Evolutionary conservation across 148 eudicot species (phyloP), one percentile per base, ranked within the genome.

Genomic region (Tetragonia tetragonoides): DNA sequence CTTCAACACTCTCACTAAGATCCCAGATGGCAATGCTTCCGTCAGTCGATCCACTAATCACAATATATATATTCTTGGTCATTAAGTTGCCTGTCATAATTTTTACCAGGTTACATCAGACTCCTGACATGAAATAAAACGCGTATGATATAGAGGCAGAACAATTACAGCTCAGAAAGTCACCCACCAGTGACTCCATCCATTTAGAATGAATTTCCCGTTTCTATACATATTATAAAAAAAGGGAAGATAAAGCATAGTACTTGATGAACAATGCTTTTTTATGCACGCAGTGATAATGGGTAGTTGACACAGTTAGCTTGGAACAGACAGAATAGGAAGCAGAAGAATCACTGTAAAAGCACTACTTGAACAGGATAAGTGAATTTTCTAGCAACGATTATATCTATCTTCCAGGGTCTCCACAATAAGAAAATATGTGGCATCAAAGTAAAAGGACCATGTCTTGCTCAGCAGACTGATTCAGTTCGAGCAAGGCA

Each of bases 1-100:
- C 84, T 77, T 90, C 89, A 70, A 95, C 86, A 41, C 80, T 79
- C 71, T 78, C 89, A 71, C 90, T 90, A 69, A 95, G 83, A 91
- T 95, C 97, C 99, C 99, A 95, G 82, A 95, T 89, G 80, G 91
- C 83, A 80, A 95, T 89, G 86, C 88, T 91, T 81, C 99, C 99
- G 87, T 95, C 98, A 62, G 98, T 95, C 61, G 92, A 88, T 84
- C 99, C 99, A 79, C 97, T 86, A 73, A 95, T 77, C 69, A 86
- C 89, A 73, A 95, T 80, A 85, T 86, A 93, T 66, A 81, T 68
- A 77, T 79, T 93, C 76, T 83, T 86, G 77, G 74, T 81, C 70
- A 78, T 82, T 80, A 53, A 23, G 14, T 86, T 78, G 72, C 85
- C 97, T 95, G 95, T 28, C 53, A 79, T 54, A 60, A 77, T 38